phyloP scores from a whole-genome alignment of 1,284 basidiomycete genomes.

The Ustilago nuda region DNA sequence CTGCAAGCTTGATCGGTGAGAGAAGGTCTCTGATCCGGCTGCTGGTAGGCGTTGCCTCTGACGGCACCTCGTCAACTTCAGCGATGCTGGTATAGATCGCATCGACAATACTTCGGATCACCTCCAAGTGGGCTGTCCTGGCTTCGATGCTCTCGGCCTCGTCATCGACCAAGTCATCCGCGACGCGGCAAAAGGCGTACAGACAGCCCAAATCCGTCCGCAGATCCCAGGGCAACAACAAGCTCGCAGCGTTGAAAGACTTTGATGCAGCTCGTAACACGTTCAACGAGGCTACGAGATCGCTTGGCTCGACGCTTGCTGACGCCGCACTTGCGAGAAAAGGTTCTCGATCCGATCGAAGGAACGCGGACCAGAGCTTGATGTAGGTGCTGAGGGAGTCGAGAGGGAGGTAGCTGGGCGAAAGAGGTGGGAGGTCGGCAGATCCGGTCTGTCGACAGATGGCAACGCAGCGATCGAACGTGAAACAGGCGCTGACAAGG shows the following conservation, averaged over 20 bases:
- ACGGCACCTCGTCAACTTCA: background rate
- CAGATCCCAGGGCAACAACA: slow-evolving; percentile 63
- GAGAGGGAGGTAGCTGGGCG: slow-evolving; percentile 56
- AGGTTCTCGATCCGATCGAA: slow-evolving; percentile 22
- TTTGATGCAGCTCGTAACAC: slow-evolving; percentile 53
- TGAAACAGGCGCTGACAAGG: slow-evolving; percentile 61
- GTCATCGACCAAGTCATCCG: slow-evolving; percentile 61
- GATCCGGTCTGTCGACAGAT: slow-evolving; percentile 35
- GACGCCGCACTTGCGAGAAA: slow-evolving; percentile 8
- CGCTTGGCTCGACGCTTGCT: slow-evolving; percentile 31
- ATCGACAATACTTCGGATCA: slow-evolving; percentile 40
- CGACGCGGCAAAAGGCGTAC: slow-evolving; percentile 62
- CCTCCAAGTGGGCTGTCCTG: slow-evolving; percentile 27
- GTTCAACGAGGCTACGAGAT: slow-evolving; percentile 30
- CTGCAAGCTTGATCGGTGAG: slow-evolving; percentile 9
- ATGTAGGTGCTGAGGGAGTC: slow-evolving; percentile 23
- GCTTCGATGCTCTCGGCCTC: slow-evolving; percentile 30
- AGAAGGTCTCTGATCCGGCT: slow-evolving; percentile 31
- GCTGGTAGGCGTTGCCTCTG: slow-evolving; percentile 4
- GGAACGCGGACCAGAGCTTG: slow-evolving; percentile 54
- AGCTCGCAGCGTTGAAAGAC: slow-evolving; percentile 56
- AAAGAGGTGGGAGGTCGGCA: slow-evolving; percentile 26
- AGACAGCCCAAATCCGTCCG: slow-evolving; percentile 57
- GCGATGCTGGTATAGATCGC: slow-evolving; percentile 27
- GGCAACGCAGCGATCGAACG: slow-evolving; percentile 63